A percentile compares a stretch with the other conserved stretches of the same genome.
phyloP scores from a whole-genome alignment of 2,329 filamentous ascomycete genomes.

The Cladophialophora immunda region DNA sequence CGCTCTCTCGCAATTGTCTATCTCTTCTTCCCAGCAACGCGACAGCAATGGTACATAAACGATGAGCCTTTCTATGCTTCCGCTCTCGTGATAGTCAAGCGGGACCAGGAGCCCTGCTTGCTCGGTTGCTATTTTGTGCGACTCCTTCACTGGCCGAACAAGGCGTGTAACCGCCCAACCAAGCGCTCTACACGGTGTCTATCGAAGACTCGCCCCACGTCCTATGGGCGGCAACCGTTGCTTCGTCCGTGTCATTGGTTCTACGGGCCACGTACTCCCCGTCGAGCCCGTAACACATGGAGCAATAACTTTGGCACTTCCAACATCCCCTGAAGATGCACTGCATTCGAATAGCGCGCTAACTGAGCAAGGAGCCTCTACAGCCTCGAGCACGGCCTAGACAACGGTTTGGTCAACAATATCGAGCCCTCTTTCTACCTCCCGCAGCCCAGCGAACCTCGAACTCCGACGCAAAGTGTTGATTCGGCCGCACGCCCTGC shows the following conservation, averaged over 20 bases:
- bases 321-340: not conserved
- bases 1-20: not conserved
- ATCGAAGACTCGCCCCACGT: constrained; percentile 31
- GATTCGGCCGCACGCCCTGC: too few relatives aligned
- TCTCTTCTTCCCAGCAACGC: not conserved
- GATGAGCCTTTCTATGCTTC: not conserved
- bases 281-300: constrained; percentile 1
- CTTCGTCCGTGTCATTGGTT: constrained; percentile 29
- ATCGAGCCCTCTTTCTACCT: not conserved
- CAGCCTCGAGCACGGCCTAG: not conserved
- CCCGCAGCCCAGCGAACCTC: not conserved
- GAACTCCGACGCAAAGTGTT: not conserved
- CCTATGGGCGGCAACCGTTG: constrained; percentile 32
- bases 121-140: constrained; percentile 3
- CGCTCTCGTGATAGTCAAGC: not conserved
- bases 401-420: too few relatives aligned
- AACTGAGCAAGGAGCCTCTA: not conserved
- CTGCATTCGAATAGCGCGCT: not conserved
- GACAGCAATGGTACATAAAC: constrained; percentile 5
- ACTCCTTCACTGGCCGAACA: constrained; percentile 11
- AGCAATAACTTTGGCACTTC: constrained; percentile 1
- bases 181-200: constrained; percentile 30
- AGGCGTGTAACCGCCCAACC: constrained; percentile 33
- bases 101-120: not conserved
- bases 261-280: constrained; percentile 9